These are phyloP conservation scores for Rehmannia glutinosa DNA, from an alignment of 257 asterid species.

Conservation along the genomic window DNA sequence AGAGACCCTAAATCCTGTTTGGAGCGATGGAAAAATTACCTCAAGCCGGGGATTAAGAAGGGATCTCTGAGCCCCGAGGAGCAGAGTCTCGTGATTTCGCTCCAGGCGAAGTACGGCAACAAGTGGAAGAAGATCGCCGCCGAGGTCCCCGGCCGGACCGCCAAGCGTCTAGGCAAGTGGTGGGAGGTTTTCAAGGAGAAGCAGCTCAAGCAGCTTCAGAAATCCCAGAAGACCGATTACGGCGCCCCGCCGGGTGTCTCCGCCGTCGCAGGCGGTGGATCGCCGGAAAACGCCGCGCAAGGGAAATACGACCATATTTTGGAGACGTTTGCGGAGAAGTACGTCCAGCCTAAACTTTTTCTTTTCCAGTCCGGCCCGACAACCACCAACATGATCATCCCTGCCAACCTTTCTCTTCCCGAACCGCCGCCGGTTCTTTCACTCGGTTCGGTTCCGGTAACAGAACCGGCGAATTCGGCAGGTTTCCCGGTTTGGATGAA, in stretches of 20 bases:
- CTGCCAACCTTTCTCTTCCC: conserved; percentile 25
- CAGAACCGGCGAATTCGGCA: conserved; percentile 22
- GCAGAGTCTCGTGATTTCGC: conserved; percentile 59
- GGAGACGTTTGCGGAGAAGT: conserved; percentile 78
- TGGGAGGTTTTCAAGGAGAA: conserved; percentile 93
- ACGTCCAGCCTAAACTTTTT: conserved; percentile 58
- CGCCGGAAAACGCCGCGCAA: conserved; percentile 54
- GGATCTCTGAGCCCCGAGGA: conserved; percentile 70
- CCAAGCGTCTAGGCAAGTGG: conserved; percentile 88
- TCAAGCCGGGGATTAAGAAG: conserved; percentile 72
- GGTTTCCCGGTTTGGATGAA: conserved; percentile 48
- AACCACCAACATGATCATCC: conserved; percentile 14
- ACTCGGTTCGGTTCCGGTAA: conserved; percentile 24
- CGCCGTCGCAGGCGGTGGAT: conserved; percentile 20
- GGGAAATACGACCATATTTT: conserved; percentile 75
- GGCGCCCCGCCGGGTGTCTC: conserved; percentile 21
- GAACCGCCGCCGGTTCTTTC: conserved; percentile 51
- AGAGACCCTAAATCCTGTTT: conserved; percentile 80
- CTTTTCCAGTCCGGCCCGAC: conserved; percentile 34
- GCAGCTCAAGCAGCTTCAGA: conserved; percentile 57
- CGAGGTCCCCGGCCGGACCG: conserved; percentile 82
- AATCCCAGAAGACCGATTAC: conserved; percentile 29
- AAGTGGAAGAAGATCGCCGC: conserved; percentile 82
- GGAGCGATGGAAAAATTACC: conserved; percentile 78
- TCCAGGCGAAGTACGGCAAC: conserved; percentile 73